Evolutionary conservation across 1,139 yeast genomes (phyloP).

Genomic region (Suhomyces ambrosiae): DNA sequence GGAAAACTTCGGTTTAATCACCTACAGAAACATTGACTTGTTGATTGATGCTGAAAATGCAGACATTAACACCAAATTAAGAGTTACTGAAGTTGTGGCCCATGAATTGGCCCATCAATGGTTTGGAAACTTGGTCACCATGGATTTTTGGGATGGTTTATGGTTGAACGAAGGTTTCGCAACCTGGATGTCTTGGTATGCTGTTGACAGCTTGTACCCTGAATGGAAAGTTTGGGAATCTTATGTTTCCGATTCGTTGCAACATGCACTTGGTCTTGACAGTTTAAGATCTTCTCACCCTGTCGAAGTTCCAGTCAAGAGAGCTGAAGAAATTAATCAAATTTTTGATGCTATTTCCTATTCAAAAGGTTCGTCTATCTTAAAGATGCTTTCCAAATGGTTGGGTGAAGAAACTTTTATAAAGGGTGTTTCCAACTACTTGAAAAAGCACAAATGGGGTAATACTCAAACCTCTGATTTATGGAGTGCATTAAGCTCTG

Average conservation of each 20-base stretch:
- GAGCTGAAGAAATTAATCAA: slow-evolving; percentile 58
- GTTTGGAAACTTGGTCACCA: slow-evolving; percentile 65
- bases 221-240: slow-evolving; percentile 61
- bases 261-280: slow-evolving; percentile 54
- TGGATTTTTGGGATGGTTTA: slow-evolving; percentile 67
- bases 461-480: slow-evolving; percentile 31
- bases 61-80: slow-evolving; percentile 47
- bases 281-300: slow-evolving; percentile 59
- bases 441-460: slow-evolving; percentile 28
- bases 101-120: slow-evolving; percentile 69
- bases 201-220: slow-evolving; percentile 59
- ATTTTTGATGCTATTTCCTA: slow-evolving; percentile 57
- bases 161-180: slow-evolving; percentile 69
- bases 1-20: slow-evolving; percentile 63
- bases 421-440: slow-evolving; percentile 31
- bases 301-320: slow-evolving; percentile 56
- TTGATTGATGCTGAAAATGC: slow-evolving; percentile 50
- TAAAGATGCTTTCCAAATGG: slow-evolving; percentile 32
- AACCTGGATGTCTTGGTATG: slow-evolving; percentile 77
- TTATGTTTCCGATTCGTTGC: slow-evolving; percentile 54
- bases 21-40: slow-evolving; percentile 57
- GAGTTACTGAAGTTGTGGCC: slow-evolving; percentile 60
- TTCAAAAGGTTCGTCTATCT: slow-evolving; percentile 31
- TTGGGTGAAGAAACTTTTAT: slow-evolving; percentile 28
- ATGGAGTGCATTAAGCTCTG: slow-evolving; percentile 28